Percentiles rank a stretch among this genome's conserved stretches.
These are phyloP conservation scores for Biscogniauxia sp. DNA, from an alignment of 2,329 filamentous ascomycete species.

Conservation along the genomic window DNA sequence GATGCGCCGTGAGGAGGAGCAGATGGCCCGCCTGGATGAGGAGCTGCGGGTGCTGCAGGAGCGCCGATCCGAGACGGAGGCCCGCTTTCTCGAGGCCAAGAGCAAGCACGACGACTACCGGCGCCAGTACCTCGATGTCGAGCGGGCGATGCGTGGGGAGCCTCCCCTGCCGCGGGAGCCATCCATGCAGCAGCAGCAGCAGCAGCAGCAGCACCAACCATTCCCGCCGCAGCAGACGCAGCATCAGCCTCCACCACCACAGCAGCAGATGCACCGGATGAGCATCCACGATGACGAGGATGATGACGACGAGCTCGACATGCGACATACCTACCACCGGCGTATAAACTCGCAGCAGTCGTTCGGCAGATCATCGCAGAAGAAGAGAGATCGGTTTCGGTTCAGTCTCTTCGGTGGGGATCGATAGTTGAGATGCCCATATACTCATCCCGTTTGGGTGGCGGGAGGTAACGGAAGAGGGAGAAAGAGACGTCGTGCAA, in stretches of 20 bases:
- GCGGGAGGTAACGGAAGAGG: too few species aligned
- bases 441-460: too few species aligned
- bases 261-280: slow-evolving; percentile 20
- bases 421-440: slow-evolving; percentile 7
- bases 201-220: slow-evolving; percentile 14
- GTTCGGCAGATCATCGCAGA: slow-evolving; percentile 30
- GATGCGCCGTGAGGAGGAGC: slow-evolving; percentile 41
- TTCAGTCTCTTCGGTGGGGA: slow-evolving; percentile 30
- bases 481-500: not conserved
- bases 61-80: slow-evolving; percentile 39
- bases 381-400: slow-evolving; percentile 30
- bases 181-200: slow-evolving; percentile 9
- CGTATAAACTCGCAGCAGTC: slow-evolving; percentile 34
- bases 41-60: slow-evolving; percentile 42
- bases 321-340: slow-evolving; percentile 22
- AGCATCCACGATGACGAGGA: slow-evolving; percentile 24
- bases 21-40: slow-evolving; percentile 43
- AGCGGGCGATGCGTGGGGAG: slow-evolving; percentile 42
- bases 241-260: slow-evolving; percentile 18
- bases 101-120: slow-evolving; percentile 44
- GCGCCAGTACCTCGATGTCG: slow-evolving; percentile 41
- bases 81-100: slow-evolving; percentile 42
- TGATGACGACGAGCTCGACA: slow-evolving; percentile 19
- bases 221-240: slow-evolving; percentile 10
- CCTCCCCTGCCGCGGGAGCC: slow-evolving; percentile 21